Evolutionary conservation across 345 rosid genomes (phyloP).

Genomic region (Bruguiera gymnorhiza): DNA sequence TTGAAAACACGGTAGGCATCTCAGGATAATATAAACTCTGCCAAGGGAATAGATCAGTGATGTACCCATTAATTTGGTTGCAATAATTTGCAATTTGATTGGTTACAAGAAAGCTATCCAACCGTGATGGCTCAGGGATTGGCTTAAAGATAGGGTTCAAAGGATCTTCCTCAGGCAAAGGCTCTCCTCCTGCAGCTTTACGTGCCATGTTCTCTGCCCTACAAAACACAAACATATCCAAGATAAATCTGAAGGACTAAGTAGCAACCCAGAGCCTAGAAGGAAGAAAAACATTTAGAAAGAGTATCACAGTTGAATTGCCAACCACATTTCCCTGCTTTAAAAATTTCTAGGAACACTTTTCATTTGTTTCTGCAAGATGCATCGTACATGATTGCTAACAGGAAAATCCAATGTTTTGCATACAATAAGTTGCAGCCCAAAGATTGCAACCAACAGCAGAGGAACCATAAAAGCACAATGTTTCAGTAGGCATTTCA

Average conservation of each 20-base stretch:
- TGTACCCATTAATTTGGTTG: constrained; percentile 96
- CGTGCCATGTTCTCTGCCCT: constrained; percentile 91
- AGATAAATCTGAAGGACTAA: neutral
- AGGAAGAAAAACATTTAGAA: neutral
- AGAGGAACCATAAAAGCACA: no score
- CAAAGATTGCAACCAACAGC: no score
- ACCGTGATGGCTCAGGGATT: constrained; percentile 83
- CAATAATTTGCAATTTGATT: constrained; percentile 91
- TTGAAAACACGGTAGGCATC: neutral
- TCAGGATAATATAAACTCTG: neutral
- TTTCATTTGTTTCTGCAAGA: no score
- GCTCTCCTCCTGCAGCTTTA: constrained; percentile 87
- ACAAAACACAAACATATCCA: constrained; percentile 16
- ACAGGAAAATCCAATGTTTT: no score
- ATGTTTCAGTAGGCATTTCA: no score
- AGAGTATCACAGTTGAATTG: neutral
- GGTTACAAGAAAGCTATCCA: constrained; percentile 92
- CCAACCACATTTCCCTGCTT: no score
- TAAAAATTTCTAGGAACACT: no score
- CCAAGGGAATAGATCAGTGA: neutral
- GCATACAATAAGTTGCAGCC: no score
- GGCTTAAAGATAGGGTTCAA: constrained; percentile 89
- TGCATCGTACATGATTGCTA: no score
- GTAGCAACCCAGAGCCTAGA: neutral
- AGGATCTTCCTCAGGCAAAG: constrained; percentile 96